Conservation (phyloP, 2,329 filamentous ascomycete species). For the Penicillium sp. region DNA sequence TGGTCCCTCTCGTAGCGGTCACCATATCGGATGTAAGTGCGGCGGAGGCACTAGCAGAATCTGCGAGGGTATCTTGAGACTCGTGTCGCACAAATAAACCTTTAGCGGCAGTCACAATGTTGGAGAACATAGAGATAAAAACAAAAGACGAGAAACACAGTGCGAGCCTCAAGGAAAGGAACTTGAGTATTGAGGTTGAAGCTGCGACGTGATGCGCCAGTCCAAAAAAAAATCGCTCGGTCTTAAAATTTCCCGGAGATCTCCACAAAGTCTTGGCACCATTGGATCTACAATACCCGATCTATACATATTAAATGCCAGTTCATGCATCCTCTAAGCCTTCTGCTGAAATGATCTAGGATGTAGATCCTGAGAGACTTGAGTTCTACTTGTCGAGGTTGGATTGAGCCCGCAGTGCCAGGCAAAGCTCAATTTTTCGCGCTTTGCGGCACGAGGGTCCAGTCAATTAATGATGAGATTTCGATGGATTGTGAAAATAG, state of each 20-base stretch:
- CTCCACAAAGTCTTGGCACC: conserved; percentile 14
- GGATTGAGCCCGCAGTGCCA: too few relatives aligned
- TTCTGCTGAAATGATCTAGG: too few relatives aligned
- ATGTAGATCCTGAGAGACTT: too few relatives aligned
- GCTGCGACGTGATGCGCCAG: conserved; percentile 16
- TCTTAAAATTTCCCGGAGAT: conserved; percentile 26
- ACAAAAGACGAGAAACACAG: conserved; percentile 8
- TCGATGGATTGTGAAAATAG: too few relatives aligned
- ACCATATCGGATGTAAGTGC: conserved; percentile 36
- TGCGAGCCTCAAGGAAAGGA: conserved; percentile 1
- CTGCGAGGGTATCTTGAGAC: conserved; percentile 21
- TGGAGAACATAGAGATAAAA: conserved; percentile 43
- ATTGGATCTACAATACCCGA: conserved; percentile 2
- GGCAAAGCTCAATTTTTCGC: too few relatives aligned
- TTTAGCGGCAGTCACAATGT: conserved; percentile 46
- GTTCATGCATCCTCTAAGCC: too few relatives aligned
- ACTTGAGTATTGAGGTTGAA: conserved; percentile 1
- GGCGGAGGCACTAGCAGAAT: conserved; percentile 17
- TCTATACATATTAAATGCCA: background rate
- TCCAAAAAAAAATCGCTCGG: conserved; percentile 31
- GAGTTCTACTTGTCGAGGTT: too few relatives aligned
- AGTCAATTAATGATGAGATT: background rate
- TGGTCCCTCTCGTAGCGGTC: conserved; percentile 34
- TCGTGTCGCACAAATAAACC: conserved; percentile 42
- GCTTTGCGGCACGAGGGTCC: too few relatives aligned